A percentile compares a stretch with the other conserved stretches of the same genome.
Evolutionary conservation across 1,284 basidiomycete species (phyloP).

Genomic region (Mycena sp.): DNA sequence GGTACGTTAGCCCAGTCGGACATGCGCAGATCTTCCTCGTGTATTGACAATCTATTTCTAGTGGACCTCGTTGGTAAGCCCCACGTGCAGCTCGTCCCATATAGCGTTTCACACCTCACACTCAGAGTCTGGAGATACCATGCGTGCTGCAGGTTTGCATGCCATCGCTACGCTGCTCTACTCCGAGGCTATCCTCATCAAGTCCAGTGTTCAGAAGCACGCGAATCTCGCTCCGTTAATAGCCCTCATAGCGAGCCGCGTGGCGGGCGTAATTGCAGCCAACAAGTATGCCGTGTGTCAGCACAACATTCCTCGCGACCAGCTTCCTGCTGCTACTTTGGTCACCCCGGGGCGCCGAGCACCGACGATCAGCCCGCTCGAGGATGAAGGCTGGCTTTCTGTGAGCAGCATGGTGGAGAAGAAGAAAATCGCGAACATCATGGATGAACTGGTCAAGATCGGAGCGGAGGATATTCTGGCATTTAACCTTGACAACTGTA

Average conservation of each 20-base stretch:
- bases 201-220: constrained; percentile 77
- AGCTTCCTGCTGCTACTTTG: constrained; percentile 68
- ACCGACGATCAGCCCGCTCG: constrained; percentile 90
- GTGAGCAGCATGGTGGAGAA: constrained; percentile 95
- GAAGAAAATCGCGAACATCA: constrained; percentile 83
- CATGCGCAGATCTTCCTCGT: not conserved
- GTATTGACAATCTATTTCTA: constrained; percentile 41
- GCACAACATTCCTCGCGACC: constrained; percentile 86
- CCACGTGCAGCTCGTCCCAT: not conserved
- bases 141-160: constrained; percentile 97
- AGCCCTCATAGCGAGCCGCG: constrained; percentile 85
- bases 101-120: not conserved
- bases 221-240: constrained; percentile 77
- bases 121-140: constrained; percentile 96
- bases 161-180: constrained; percentile 90
- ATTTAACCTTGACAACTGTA: constrained; percentile 92
- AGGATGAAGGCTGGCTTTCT: constrained; percentile 88
- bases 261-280: constrained; percentile 94
- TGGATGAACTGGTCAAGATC: constrained; percentile 86
- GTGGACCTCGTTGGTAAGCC: constrained; percentile 91
- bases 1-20: constrained; percentile 69
- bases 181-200: constrained; percentile 96
- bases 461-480: constrained; percentile 94
- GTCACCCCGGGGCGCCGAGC: constrained; percentile 93
- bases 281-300: constrained; percentile 89